Conservation (phyloP, 805 yeast species). For the Wickerhamomyces bovis region DNA sequence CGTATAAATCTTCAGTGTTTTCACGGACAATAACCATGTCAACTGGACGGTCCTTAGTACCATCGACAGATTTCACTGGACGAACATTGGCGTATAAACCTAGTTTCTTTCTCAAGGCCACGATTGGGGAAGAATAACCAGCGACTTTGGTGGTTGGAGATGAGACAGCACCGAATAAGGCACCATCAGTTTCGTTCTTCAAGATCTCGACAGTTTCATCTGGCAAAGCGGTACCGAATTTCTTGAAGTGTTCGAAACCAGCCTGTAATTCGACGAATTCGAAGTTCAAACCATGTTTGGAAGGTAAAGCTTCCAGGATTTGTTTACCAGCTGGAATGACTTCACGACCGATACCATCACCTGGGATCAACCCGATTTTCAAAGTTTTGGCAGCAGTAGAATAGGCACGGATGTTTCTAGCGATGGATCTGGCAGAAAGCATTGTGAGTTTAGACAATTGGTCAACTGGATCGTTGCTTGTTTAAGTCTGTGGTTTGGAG, state of each 20-base stretch:
- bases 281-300: conserved; percentile 70
- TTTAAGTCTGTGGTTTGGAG: neutral
- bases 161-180: conserved; percentile 94
- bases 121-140: conserved; percentile 98
- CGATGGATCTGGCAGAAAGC: neutral
- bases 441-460: neutral
- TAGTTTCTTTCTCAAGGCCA: conserved; percentile 92
- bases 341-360: conserved; percentile 97
- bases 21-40: conserved; percentile 98
- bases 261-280: conserved; percentile 87
- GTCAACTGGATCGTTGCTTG: neutral
- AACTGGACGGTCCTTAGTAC: conserved; percentile 71
- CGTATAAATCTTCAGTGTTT: conserved; percentile 95
- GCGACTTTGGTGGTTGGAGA: conserved; percentile 91
- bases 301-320: conserved; percentile 74
- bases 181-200: conserved; percentile 87
- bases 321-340: conserved; percentile 96
- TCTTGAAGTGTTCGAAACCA: conserved; percentile 89
- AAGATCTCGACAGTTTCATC: conserved; percentile 81
- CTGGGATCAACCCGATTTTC: conserved; percentile 79
- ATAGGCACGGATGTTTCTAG: conserved; percentile 22
- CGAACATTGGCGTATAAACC: conserved; percentile 96
- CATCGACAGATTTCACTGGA: conserved; percentile 91
- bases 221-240: conserved; percentile 95
- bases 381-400: conserved; percentile 41